Base-by-base conservation (phyloP, 345 rosid species). In the Salix dunnii region DNA sequence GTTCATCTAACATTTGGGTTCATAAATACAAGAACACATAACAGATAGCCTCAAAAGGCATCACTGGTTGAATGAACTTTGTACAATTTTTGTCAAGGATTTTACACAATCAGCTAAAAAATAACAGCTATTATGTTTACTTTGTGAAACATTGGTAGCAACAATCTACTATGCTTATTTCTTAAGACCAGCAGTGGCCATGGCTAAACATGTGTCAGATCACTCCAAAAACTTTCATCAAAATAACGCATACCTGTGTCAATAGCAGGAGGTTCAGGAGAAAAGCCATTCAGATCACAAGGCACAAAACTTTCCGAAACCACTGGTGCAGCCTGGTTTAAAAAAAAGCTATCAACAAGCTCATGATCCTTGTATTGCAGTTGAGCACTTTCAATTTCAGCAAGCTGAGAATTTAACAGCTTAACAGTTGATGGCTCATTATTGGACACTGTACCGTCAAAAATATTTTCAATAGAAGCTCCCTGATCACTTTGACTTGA, bases 191-290 rank as follows among this genome's bases (percentile, higher is more conserved):
- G 38, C 42, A 18, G 64, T 33, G 42, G 35, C 75, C 43, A 40
- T 30, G 38, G 61, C 78, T 83, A 85, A 13, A 70, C 81, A 23
- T 55, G 82, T 5, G 82, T 76, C 72, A 77, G 46, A 63, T 75
- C 76, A 74, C 81, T 75, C 88, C 80, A 83, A 71, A 87, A 76
- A 67, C 73, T 75, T 48, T 84, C 91, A 79, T 90, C 86, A 2
- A 83, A 84, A 1, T 61, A 84, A 8, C 68, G 67, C 81, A 81
- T 72, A 79, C 84, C 88, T 53, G 79, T 60, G 66, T 89, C 92
- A 66, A 81, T 46, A 2, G 72, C 30, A 42, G 76, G n/a, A 61
- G 74, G 75, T 20, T 80, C 87, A 13, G 86, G 43, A 30, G 80
- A 72, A 71, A 75, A 53, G 7, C 6, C 38, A 78, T 73, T 69